phyloP scores from a whole-genome alignment of 352 stramenopile genomes.

The Hyaloperonospora arabidopsidis region DNA sequence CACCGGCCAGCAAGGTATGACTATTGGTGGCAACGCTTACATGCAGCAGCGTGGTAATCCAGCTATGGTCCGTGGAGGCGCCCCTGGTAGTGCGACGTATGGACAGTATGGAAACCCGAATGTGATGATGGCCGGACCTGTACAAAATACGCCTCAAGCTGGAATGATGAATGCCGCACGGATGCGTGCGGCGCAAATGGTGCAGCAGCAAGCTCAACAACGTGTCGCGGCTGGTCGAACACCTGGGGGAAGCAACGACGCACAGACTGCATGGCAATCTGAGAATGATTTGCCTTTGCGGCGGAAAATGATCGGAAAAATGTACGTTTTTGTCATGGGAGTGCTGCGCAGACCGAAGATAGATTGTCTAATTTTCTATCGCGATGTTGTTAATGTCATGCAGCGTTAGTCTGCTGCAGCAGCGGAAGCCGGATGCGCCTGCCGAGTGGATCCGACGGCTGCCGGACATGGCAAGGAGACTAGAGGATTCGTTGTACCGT shows the following conservation, averaged over 20 bases:
- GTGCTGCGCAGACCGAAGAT: background rate
- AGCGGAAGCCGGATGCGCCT: conserved; percentile 94
- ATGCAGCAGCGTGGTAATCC: conserved; percentile 55
- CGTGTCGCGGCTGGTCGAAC: conserved; percentile 37
- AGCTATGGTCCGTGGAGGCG: conserved; percentile 43
- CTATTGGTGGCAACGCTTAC: conserved; percentile 51
- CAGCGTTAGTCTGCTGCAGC: conserved; percentile 92
- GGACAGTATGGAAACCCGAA: conserved; percentile 58
- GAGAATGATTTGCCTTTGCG: conserved; percentile 81
- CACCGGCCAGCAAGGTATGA: conserved; percentile 44
- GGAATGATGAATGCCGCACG: conserved; percentile 34
- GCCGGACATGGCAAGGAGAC: conserved; percentile 95
- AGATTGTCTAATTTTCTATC: conserved; percentile 2
- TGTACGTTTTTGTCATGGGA: conserved; percentile 40
- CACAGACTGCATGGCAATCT: conserved; percentile 75
- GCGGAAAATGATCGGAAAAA: conserved; percentile 88
- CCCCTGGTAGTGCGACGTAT: conserved; percentile 38
- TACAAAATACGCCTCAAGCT: conserved; percentile 28
- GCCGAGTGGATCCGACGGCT: conserved; percentile 96
- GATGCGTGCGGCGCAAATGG: conserved; percentile 44
- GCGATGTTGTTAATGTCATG: conserved; percentile 6
- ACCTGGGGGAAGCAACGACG: conserved; percentile 32
- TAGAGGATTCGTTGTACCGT: conserved; percentile 96
- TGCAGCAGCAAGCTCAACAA: conserved; percentile 41
- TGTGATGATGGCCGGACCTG: conserved; percentile 47